A percentile compares a stretch with the other conserved stretches of the same genome.
These are phyloP conservation scores for Sporisorium reilianum DNA, from an alignment of 1,284 basidiomycete species.

Conservation along the genomic window DNA sequence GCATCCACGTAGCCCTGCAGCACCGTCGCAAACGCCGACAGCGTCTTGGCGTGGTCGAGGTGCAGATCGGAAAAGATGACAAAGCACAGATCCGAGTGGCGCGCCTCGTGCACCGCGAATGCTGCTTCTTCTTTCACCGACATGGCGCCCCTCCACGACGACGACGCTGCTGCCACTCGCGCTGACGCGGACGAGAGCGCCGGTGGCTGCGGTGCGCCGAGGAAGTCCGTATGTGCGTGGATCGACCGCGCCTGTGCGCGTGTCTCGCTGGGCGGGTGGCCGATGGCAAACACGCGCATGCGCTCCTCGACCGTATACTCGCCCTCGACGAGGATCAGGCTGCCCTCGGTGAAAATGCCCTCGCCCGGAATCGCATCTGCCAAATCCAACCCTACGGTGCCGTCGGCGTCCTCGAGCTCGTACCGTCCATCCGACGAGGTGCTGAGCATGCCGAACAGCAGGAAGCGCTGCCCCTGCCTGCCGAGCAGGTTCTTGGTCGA, in stretches of 20 bases:
- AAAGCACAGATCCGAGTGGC: constrained; percentile 75
- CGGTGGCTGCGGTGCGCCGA: constrained; percentile 75
- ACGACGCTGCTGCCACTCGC: constrained; percentile 11
- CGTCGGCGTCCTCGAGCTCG: constrained; percentile 93
- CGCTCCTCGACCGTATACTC: constrained; percentile 93
- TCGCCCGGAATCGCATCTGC: constrained; percentile 86
- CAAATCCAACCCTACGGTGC: constrained; percentile 88
- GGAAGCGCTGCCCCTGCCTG: constrained; percentile 86
- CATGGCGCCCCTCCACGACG: constrained; percentile 76
- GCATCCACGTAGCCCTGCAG: constrained; percentile 90
- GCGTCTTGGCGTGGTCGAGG: constrained; percentile 88
- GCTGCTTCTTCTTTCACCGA: constrained; percentile 91
- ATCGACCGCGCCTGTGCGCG: constrained; percentile 50
- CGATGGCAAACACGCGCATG: constrained; percentile 89
- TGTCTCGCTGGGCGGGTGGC: constrained; percentile 81
- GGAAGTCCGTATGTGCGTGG: constrained; percentile 72
- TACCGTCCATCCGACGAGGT: constrained; percentile 89
- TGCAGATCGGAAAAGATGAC: constrained; percentile 95
- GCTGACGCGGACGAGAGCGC: constrained; percentile 9
- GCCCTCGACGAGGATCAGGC: constrained; percentile 93
- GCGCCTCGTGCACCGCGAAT: constrained; percentile 62
- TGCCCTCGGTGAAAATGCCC: constrained; percentile 96
- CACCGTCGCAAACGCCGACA: constrained; percentile 83
- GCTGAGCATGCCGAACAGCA: constrained; percentile 91
- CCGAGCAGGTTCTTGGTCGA: constrained; percentile 97